Evolutionary conservation across 495 filamentous ascomycete genomes (phyloP), one percentile per base, ranked within the genome.

Genomic region (Daldinia vernicosa): DNA sequence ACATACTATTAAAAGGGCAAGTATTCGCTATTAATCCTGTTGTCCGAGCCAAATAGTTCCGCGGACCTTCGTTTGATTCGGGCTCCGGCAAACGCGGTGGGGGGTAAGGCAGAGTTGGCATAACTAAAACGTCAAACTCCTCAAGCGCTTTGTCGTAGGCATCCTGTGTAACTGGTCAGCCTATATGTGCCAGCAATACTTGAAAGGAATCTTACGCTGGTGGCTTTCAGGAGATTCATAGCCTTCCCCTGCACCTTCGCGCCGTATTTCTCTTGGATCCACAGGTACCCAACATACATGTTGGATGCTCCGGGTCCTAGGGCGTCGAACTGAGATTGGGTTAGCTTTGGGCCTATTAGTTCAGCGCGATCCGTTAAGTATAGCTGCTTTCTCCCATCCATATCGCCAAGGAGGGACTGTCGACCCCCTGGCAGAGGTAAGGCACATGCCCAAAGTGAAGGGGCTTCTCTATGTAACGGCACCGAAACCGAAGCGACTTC

Each of bases 1-100:
- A 68, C 56, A 39, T 40, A 69, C 70, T 67, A 63, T 90, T 85
- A 65, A 89, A 88, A 14, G 83, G 78, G 35, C 83, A 82, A 6
- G 87, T 89, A 64, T 89, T 89, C 19, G 80, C 80, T 1, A 84
- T 83, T 33, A 85, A 65, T 0, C 85, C 85, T 57, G 80, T 79
- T 17, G 81, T 80, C 19, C 79, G 78, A 15, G 72, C 70, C 28
- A 86, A 50, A 39, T 82, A 81, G 33, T 80, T 78, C 57, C 84
- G 47, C 0, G 81, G 84, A 1, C 76, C 75, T 17, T 76, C 63
- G 9, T 66, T 61, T 1, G 64, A 62, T 0, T 59, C 76, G 2
- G 68, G 68, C 32, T 71, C 57, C 17, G 70, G 67, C 4, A 72
- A 24, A 22, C 28, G 60, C 12, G 75, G 71, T 15, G 77, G 81